Percentiles rank a stretch among this genome's conserved stretches.
phyloP scores from a whole-genome alignment of 805 yeast genomes.

The Saccharomycopsis olivae region DNA sequence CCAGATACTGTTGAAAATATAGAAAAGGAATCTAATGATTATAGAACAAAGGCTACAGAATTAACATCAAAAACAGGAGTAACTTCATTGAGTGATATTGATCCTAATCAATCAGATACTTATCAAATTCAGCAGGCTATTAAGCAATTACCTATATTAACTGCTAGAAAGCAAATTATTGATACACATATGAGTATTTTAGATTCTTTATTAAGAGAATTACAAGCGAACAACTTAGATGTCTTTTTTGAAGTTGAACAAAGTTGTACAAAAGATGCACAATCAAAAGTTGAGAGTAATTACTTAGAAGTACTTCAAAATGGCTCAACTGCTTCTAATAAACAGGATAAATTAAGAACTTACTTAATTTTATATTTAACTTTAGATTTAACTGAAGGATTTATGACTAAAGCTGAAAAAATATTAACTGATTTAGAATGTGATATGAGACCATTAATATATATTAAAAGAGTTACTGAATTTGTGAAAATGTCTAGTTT shows the following conservation, averaged over 20 bases:
- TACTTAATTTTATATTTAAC: conserved; percentile 67
- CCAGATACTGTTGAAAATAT: conserved; percentile 99
- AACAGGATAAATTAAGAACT: conserved; percentile 74
- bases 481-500: conserved; percentile 42
- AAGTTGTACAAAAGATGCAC: conserved; percentile 31
- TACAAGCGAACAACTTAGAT: conserved; percentile 82
- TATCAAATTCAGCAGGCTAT: conserved; percentile 75
- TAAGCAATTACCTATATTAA: conserved; percentile 83
- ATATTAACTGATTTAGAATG: conserved; percentile 47
- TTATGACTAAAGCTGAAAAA: conserved; percentile 49
- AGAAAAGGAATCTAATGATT: conserved; percentile 67
- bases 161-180: conserved; percentile 75
- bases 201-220: conserved; percentile 68
- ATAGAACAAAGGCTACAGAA: conserved; percentile 81
- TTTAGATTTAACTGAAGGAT: conserved; percentile 38
- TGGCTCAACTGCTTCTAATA: conserved; percentile 36
- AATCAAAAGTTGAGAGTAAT: conserved; percentile 36
- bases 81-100: conserved; percentile 63
- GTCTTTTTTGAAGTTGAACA: conserved; percentile 93
- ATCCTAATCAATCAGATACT: conserved; percentile 37
- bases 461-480: conserved; percentile 76
- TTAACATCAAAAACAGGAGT: conserved; percentile 70
- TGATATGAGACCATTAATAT: conserved; percentile 55
- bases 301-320: conserved; percentile 52
- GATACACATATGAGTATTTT: conserved; percentile 97